Evolutionary conservation across 441 rosid species (phyloP), one percentile per base, ranked within the genome.

Genomic region (Bruguiera hainesii): DNA sequence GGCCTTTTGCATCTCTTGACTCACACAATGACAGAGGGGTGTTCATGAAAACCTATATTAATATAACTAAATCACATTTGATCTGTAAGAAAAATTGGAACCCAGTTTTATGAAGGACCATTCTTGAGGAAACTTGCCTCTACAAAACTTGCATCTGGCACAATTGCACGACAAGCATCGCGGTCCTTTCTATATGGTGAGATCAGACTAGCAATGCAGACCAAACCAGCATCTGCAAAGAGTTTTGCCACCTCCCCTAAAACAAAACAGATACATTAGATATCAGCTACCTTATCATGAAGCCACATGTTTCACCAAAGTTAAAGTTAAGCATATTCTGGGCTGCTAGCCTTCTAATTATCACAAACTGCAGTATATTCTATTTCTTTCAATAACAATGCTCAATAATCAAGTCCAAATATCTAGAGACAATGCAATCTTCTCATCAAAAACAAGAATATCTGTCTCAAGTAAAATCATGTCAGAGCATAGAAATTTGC

Each of bases 141-240:
- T 5, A 93, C 75, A 70, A 93, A 93, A 68, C 76, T 81, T 63
- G 76, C 65, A 65, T 86, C 86, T 1, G 78, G 82, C 80, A 93
- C 70, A 88, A 87, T 81, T 64, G 89, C 88, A 56, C 90, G 91
- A 63, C 96, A 93, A 20, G 93, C 91, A 65, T 84, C 94, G 56
- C 93, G 84, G 72, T 90, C 97, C 79, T 85, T 93, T 60, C 88
- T 89, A 65, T 89, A 90, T 0, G 96, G 98, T 18, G 97, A 93
- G 80, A 93, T 93, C 82, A 93, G 81, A 79, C 97, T 89, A 29
- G 96, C 98, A 42, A 93, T 84, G 79, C 96, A 93, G 72, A 93
- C 86, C 73, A 87, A 79, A 75, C 97, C 97, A 63, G 94, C 86
- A 83, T 93, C 98, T 11, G 96, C 84, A 70, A 93, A 93, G 68